A percentile compares a stretch with the other conserved stretches of the same genome.
These are phyloP conservation scores for Papiliotrema flavescens DNA, from an alignment of 1,284 basidiomycete species.

Conservation along the genomic window DNA sequence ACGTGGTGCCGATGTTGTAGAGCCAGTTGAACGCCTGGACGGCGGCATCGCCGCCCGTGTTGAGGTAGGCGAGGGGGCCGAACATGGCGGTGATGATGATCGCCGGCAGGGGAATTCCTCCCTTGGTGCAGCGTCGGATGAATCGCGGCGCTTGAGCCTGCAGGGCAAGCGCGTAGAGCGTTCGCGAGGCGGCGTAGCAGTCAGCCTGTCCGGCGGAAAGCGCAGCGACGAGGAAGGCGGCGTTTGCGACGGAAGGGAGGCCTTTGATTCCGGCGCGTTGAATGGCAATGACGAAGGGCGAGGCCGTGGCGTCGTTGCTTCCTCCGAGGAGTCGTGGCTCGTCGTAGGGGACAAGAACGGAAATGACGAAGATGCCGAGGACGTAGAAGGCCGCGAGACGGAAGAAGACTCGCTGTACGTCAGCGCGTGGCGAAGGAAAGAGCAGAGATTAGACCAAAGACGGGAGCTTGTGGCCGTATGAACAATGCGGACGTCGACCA, in stretches of 20 bases:
- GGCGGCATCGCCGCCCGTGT: conserved; percentile 34
- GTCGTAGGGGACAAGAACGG: conserved; percentile 73
- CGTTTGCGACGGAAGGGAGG: conserved; percentile 53
- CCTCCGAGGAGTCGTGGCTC: conserved; percentile 60
- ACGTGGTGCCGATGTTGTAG: conserved; percentile 65
- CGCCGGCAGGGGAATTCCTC: conserved; percentile 66
- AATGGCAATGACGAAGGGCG: conserved; percentile 77
- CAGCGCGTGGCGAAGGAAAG: too few relatives aligned
- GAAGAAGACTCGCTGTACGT: conserved; percentile 64
- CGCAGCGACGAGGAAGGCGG: conserved; percentile 64
- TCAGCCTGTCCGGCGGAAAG: conserved; percentile 80
- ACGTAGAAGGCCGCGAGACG: conserved; percentile 72
- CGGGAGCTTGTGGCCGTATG: too few relatives aligned
- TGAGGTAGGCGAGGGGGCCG: conserved; percentile 57
- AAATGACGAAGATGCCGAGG: conserved; percentile 53
- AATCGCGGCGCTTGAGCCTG: conserved; percentile 62
- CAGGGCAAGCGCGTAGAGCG: conserved; percentile 74
- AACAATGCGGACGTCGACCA: too few relatives aligned
- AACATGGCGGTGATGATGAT: conserved; percentile 51
- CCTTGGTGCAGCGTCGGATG: conserved; percentile 63
- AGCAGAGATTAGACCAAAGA: too few relatives aligned
- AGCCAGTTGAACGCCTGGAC: conserved; percentile 55
- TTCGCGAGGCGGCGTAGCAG: conserved; percentile 74
- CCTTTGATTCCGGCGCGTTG: conserved; percentile 68
- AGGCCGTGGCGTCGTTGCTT: conserved; percentile 54